phyloP scores from a whole-genome alignment of 257 asterid species.

The Henckelia pumila region DNA sequence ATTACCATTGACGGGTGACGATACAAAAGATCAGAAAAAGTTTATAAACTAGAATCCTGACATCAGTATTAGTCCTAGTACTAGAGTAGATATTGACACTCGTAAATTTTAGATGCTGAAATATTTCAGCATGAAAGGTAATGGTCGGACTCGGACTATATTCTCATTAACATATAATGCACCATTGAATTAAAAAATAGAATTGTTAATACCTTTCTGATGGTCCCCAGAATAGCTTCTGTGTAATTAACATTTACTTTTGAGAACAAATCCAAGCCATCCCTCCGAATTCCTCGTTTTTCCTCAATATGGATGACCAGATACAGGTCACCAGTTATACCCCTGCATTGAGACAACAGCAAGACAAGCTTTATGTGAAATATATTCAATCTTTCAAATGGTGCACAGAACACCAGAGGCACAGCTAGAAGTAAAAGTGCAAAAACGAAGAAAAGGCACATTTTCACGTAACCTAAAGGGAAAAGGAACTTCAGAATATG shows the following conservation, averaged over 20 bases:
- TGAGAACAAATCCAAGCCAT: conserved; percentile 81
- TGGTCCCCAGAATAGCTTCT: conserved; percentile 85
- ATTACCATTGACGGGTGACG: neutral
- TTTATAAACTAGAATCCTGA: neutral
- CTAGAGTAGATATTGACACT: neutral
- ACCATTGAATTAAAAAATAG: neutral
- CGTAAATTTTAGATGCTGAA: neutral
- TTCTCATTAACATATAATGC: neutral
- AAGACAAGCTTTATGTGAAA: conserved; percentile 14
- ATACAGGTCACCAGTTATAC: conserved; percentile 78
- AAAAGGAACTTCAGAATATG: conserved; percentile 11
- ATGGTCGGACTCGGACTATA: neutral
- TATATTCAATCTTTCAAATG: conserved; percentile 3
- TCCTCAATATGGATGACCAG: conserved; percentile 64
- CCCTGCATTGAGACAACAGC: conserved; percentile 46
- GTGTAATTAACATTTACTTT: conserved; percentile 70
- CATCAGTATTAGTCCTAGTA: neutral
- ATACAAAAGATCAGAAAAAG: neutral
- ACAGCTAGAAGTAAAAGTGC: conserved; percentile 13
- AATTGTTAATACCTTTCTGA: conserved; percentile 49
- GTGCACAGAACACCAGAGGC: neutral
- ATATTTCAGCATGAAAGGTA: neutral
- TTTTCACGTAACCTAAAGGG: conserved; percentile 1
- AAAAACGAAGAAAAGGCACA: conserved; percentile 14
- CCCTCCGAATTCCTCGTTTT: conserved; percentile 74